phyloP scores from a whole-genome alignment of 345 rosid genomes.

The Citrus sp. region DNA sequence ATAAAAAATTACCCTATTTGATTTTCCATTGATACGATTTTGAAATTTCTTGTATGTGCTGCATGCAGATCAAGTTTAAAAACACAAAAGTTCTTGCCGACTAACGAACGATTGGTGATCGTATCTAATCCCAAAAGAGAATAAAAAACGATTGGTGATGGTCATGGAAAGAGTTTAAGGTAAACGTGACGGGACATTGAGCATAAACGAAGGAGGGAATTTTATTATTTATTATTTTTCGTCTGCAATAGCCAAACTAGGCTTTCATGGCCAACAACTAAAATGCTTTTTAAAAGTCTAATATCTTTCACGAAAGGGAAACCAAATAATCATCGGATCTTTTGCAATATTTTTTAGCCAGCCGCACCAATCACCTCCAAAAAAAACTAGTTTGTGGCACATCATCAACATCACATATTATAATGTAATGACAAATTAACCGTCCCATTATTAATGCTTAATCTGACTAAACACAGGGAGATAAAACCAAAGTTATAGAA shows the following conservation, averaged over 20 bases:
- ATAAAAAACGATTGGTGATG: no score
- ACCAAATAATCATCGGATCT: not conserved
- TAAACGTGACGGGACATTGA: not conserved
- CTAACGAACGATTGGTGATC: no score
- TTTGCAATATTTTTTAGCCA: not conserved
- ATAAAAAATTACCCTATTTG: no score
- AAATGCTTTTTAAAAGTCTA: not conserved
- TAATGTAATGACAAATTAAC: constrained; percentile 1
- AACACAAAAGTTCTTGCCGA: no score
- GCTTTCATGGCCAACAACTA: constrained; percentile 2
- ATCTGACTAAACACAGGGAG: not conserved
- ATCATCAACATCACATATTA: not conserved
- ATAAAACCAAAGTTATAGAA: not conserved
- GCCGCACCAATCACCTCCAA: not conserved
- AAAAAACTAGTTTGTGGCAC: not conserved
- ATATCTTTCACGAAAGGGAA: not conserved
- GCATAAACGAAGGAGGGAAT: not conserved
- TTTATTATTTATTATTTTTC: not conserved
- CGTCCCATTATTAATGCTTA: not conserved
- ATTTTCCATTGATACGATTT: no score
- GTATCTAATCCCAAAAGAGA: no score
- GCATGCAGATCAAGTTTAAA: no score
- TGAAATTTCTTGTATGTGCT: no score
- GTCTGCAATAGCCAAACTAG: not conserved
- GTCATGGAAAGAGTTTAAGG: not conserved